phyloP scores from a whole-genome alignment of 768 basidiomycete species.

The Amanita polypyramis region DNA sequence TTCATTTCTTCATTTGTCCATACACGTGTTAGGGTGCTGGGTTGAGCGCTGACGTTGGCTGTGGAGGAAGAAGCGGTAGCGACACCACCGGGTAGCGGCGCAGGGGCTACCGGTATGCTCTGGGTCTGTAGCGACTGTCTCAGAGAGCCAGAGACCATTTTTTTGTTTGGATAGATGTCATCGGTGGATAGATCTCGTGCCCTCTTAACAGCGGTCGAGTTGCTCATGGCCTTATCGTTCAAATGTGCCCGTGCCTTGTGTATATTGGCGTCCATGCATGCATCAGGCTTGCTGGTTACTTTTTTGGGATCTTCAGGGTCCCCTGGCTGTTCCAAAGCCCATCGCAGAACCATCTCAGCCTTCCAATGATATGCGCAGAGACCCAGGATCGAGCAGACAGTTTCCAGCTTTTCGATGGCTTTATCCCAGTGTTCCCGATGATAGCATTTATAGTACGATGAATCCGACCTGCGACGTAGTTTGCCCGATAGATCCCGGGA shows the following conservation, averaged over 20 bases:
- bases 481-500: conserved; percentile 1
- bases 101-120: neutral
- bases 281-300: neutral
- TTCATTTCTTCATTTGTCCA: neutral
- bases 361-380: conserved; percentile 5
- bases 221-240: neutral
- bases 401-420: conserved; percentile 1
- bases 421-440: neutral
- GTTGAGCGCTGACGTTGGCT: neutral
- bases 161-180: conserved; percentile 1
- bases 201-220: neutral
- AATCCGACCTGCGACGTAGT: neutral
- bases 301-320: conserved; percentile 2
- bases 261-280: neutral
- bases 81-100: neutral
- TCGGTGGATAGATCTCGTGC: conserved; percentile 1
- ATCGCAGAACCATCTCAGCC: conserved; percentile 1
- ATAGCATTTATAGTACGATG: neutral
- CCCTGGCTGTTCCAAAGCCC: conserved; percentile 1
- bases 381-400: neutral
- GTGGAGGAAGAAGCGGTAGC: conserved; percentile 1
- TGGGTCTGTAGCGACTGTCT: neutral
- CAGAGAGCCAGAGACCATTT: neutral
- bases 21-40: neutral
- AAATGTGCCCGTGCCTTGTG: neutral